A percentile compares a stretch with the other conserved stretches of the same genome.
Conservation (phyloP, 2,329 filamentous ascomycete species). For the Xylaria sp. region DNA sequence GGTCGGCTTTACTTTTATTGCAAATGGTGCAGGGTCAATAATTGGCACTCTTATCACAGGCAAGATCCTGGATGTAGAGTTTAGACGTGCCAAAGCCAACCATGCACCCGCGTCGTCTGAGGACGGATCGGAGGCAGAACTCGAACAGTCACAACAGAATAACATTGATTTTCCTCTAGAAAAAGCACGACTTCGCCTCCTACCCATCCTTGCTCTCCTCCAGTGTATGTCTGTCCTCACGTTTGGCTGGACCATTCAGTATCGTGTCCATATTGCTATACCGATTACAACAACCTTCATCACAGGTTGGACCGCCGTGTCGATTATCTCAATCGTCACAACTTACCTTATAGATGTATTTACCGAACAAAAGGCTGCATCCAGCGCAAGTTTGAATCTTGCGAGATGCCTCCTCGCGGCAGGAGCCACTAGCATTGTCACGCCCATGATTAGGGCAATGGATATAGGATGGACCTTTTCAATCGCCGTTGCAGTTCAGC, state of each 20-base stretch:
- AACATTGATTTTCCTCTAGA: constrained; percentile 57
- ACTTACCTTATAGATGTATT: constrained; percentile 66
- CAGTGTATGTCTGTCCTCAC: constrained; percentile 59
- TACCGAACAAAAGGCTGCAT: constrained; percentile 59
- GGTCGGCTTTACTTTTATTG: constrained; percentile 63
- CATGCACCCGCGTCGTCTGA: constrained; percentile 37
- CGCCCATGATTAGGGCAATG: constrained; percentile 59
- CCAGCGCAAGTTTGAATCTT: constrained; percentile 64
- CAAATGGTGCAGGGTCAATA: constrained; percentile 65
- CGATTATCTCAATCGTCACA: constrained; percentile 59
- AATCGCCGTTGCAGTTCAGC: constrained; percentile 56
- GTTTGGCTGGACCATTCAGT: constrained; percentile 65
- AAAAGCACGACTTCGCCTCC: constrained; percentile 60
- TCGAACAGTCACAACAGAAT: constrained; percentile 5
- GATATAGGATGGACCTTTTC: constrained; percentile 60
- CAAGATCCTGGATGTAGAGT: constrained; percentile 63
- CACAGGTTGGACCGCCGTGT: constrained; percentile 62
- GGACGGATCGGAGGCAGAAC: constrained; percentile 10
- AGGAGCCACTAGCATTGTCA: constrained; percentile 60
- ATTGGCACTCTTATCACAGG: constrained; percentile 63
- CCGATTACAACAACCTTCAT: constrained; percentile 63
- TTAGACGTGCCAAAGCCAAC: constrained; percentile 54
- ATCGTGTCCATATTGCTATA: constrained; percentile 58
- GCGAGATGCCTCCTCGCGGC: constrained; percentile 63
- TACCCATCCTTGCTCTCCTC: constrained; percentile 57